Percentiles rank a stretch among this genome's conserved stretches.
Evolutionary conservation across 2,329 filamentous ascomycete species (phyloP).

Genomic region (Cadophora gregata): DNA sequence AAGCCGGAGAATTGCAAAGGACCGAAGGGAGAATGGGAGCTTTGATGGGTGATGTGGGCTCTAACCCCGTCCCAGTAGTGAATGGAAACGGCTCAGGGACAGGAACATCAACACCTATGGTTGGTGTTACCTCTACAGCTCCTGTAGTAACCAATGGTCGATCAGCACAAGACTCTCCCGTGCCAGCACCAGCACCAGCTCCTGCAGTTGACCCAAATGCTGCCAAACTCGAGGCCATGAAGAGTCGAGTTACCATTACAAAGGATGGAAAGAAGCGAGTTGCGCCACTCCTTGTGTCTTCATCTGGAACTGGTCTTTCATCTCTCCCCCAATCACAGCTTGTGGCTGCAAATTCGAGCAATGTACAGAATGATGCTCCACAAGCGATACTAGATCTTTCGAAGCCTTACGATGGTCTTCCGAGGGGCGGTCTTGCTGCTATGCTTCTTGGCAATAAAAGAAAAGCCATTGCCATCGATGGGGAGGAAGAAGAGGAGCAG

Average conservation of each 20-base stretch:
- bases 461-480: constrained; percentile 75
- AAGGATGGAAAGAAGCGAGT: constrained; percentile 98
- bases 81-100: constrained; percentile 38
- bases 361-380: constrained; percentile 72
- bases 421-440: constrained; percentile 83
- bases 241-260: constrained; percentile 90
- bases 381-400: constrained; percentile 88
- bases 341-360: constrained; percentile 74
- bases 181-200: constrained; percentile 48
- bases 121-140: constrained; percentile 30
- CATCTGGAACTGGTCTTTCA: constrained; percentile 84
- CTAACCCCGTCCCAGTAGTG: constrained; percentile 39
- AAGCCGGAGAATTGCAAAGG: constrained; percentile 85
- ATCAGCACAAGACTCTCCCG: constrained; percentile 43
- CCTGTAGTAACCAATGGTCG: constrained; percentile 37
- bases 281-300: constrained; percentile 87
- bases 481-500: constrained; percentile 70
- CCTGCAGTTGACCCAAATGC: constrained; percentile 56
- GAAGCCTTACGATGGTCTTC: constrained; percentile 91
- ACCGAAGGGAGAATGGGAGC: constrained; percentile 97
- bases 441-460: constrained; percentile 94
- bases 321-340: constrained; percentile 89
- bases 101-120: constrained; percentile 36
- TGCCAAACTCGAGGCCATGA: constrained; percentile 71
- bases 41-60: constrained; percentile 85